Evolutionary conservation across 2,329 filamentous ascomycete species (phyloP), one percentile per base, ranked within the genome.

Genomic region (Aspergillus neotritici): DNA sequence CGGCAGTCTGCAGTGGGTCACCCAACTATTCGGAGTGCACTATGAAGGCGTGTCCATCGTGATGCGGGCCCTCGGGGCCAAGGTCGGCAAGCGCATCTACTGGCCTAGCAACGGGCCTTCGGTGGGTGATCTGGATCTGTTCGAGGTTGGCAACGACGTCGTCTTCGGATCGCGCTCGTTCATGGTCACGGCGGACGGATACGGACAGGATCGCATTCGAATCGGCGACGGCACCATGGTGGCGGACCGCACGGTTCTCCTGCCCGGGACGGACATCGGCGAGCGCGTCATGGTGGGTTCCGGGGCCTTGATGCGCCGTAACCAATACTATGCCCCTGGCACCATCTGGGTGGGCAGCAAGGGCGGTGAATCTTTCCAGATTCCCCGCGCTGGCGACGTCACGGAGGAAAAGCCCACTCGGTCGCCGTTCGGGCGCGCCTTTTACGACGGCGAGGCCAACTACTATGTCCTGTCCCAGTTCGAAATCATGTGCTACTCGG

Each of bases 91-190:
- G 53, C 68, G 72, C 4, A 71, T 79, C 0, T 79, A 79, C 56
- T 79, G 77, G 77, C 77, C 76, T 3, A 76, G 76, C 7, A 77
- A 73, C 12, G 76, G 76, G 0, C 77, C 76, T 1, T 63, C 61
- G 2, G 71, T 79, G 30, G 68, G 73, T 12, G 74, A 79, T 49
- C 79, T 78, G 48, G 73, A 78, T 47, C 62, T 79, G 1, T 53
- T 80, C 9, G 70, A 79, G 16, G 66, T 80, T 47, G 77, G 77
- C 8, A 71, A 79, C 43, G 73, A 80, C 56, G 76, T 80, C n/a
- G 75, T 80, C 8, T 80, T 80, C 48, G 77, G 77, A 0, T 79
- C 76, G 10, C 69, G 76, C 3, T 72, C 76, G 3, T 70, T 77
- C 43, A 52, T 80, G 0, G 58, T 79, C 25, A 79, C 75, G 1